Conservation (phyloP, 768 basidiomycete species). For the Ramaria sp. region DNA sequence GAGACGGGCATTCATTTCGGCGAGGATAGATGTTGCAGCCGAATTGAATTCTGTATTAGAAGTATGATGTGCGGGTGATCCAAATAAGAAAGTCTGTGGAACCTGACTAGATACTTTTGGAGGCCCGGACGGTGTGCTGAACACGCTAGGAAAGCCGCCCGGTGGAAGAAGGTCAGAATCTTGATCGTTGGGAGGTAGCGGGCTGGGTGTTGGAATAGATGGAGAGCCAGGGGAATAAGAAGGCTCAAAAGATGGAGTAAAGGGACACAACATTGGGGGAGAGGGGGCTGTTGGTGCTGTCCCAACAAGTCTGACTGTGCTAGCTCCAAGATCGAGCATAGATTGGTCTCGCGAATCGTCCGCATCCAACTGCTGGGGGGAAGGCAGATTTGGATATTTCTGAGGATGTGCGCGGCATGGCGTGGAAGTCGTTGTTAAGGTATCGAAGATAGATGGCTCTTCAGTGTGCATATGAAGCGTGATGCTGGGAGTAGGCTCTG, state of each 20-base stretch:
- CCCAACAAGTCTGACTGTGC: constrained; percentile 36
- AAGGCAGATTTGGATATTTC: neutral
- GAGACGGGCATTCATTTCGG: constrained; percentile 74
- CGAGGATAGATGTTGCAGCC: constrained; percentile 60
- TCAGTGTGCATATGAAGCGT: neutral
- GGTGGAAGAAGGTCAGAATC: constrained; percentile 27
- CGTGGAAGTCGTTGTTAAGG: constrained; percentile 18
- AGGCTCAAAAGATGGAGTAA: constrained; percentile 58
- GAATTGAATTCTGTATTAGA: constrained; percentile 57
- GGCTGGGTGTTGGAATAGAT: constrained; percentile 43
- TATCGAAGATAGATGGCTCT: constrained; percentile 17
- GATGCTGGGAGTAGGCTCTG: neutral
- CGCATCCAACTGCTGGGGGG: neutral
- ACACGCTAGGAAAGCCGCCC: neutral
- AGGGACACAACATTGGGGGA: constrained; percentile 5
- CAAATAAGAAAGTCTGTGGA: constrained; percentile 55
- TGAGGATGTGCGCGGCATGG: neutral
- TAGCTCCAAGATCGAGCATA: constrained; percentile 4
- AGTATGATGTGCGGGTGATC: constrained; percentile 56
- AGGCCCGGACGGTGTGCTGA: constrained; percentile 16
- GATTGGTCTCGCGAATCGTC: constrained; percentile 7
- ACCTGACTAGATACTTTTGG: constrained; percentile 13
- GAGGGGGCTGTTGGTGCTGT: constrained; percentile 3
- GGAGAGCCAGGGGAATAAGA: constrained; percentile 62
- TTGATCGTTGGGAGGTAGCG: constrained; percentile 24